phyloP scores from a whole-genome alignment of 768 basidiomycete genomes.

The Gloeophyllum trabeum region DNA sequence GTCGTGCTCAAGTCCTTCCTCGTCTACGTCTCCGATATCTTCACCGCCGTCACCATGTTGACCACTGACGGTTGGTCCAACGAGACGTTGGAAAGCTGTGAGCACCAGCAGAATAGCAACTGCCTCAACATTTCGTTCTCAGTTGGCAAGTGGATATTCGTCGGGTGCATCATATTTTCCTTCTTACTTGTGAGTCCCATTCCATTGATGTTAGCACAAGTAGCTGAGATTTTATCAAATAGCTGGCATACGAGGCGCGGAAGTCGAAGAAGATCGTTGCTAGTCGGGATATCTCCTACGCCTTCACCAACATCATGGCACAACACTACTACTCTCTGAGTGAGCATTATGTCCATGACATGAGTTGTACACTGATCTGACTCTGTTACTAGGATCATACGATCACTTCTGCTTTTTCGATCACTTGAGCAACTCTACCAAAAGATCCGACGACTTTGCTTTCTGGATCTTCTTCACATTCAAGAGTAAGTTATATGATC shows the following conservation, averaged over 20 bases:
- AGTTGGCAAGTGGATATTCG: slow-evolving; percentile 92
- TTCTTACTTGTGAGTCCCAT: slow-evolving; percentile 70
- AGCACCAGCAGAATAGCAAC: slow-evolving; percentile 32
- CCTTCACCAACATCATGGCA: slow-evolving; percentile 96
- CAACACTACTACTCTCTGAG: slow-evolving; percentile 94
- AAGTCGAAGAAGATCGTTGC: slow-evolving; percentile 92
- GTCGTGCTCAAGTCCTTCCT: slow-evolving; percentile 92
- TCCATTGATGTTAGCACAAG: slow-evolving; percentile 4
- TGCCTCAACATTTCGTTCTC: slow-evolving; percentile 84
- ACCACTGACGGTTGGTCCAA: slow-evolving; percentile 85
- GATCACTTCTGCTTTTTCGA: slow-evolving; percentile 98
- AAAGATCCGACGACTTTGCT: slow-evolving; percentile 93
- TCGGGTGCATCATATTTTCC: slow-evolving; percentile 97
- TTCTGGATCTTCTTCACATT: slow-evolving; percentile 99
- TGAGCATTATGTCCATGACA: slow-evolving; percentile 25
- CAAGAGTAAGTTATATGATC: slow-evolving; percentile 58
- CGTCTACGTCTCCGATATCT: slow-evolving; percentile 96
- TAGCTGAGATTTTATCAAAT: not conserved
- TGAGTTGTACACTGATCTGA: slow-evolving; percentile 1
- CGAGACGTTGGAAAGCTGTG: slow-evolving; percentile 76
- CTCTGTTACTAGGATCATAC: slow-evolving; percentile 58
- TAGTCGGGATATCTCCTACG: slow-evolving; percentile 94
- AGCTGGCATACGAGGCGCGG: slow-evolving; percentile 87
- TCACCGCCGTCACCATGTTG: slow-evolving; percentile 95
- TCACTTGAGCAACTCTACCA: slow-evolving; percentile 92